These are phyloP conservation scores for Gastrolobium bilobum DNA, from an alignment of 306 rosid genomes.

Conservation along the genomic window DNA sequence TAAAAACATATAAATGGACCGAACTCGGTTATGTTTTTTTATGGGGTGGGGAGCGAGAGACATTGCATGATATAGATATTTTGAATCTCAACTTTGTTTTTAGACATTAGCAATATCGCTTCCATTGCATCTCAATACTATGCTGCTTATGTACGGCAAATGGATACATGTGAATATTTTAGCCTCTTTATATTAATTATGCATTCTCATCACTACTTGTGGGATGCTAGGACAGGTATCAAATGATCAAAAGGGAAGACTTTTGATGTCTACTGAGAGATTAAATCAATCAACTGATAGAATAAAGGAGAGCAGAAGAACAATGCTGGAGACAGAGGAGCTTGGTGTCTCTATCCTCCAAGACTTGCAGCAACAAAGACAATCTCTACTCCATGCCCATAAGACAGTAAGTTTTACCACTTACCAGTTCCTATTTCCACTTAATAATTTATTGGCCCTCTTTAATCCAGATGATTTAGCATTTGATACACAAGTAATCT, in stretches of 20 bases:
- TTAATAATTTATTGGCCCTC: not conserved
- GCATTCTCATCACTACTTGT: slow-evolving; percentile 28
- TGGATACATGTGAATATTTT: not conserved
- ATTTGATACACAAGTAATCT: slow-evolving; percentile 22
- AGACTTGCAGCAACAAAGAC: slow-evolving; percentile 74
- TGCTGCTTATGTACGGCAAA: slow-evolving; percentile 4
- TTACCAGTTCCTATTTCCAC: not conserved
- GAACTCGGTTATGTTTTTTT: not conserved
- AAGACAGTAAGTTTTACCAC: slow-evolving; percentile 46
- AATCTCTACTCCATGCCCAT: slow-evolving; percentile 68
- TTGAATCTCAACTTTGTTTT: slow-evolving; percentile 27
- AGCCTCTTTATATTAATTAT: not conserved
- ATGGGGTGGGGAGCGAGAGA: not conserved
- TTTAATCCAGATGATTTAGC: slow-evolving; percentile 7
- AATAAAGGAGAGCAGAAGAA: slow-evolving; percentile 66
- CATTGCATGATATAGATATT: slow-evolving; percentile 30
- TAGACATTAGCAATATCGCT: slow-evolving; percentile 27
- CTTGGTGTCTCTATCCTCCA: slow-evolving; percentile 74
- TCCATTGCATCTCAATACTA: slow-evolving; percentile 23
- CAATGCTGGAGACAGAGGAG: slow-evolving; percentile 73
- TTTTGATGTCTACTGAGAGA: slow-evolving; percentile 66
- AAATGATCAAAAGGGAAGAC: slow-evolving; percentile 67
- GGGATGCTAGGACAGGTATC: slow-evolving; percentile 58
- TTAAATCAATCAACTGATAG: slow-evolving; percentile 68
- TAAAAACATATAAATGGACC: slow-evolving; percentile 28